Percentiles rank a stretch among this genome's conserved stretches.
phyloP scores from a whole-genome alignment of 2,329 filamentous ascomycete genomes.

The Aschersonia sp. region DNA sequence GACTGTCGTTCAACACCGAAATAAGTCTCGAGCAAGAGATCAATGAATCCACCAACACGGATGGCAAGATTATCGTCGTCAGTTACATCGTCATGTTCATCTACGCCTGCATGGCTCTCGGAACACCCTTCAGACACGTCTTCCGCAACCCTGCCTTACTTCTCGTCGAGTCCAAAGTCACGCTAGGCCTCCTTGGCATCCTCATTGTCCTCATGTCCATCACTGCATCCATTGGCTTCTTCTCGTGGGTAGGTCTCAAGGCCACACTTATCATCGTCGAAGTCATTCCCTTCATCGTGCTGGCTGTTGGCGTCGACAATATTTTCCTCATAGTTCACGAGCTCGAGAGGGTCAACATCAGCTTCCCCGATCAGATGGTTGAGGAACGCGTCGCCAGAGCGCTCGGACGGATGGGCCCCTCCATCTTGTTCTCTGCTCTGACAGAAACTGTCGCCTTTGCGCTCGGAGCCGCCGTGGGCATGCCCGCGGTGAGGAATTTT shows the following conservation, averaged over 20 bases:
- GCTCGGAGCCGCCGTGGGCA: slow-evolving; percentile 83
- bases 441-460: slow-evolving; percentile 92
- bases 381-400: slow-evolving; percentile 76
- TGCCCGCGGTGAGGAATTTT: slow-evolving; percentile 97
- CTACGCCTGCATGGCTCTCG: slow-evolving; percentile 85
- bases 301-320: slow-evolving; percentile 96
- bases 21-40: slow-evolving; percentile 89
- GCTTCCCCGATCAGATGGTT: slow-evolving; percentile 76
- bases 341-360: slow-evolving; percentile 87
- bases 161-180: slow-evolving; percentile 92
- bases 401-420: slow-evolving; percentile 91
- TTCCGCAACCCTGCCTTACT: slow-evolving; percentile 70
- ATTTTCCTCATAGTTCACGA: slow-evolving; percentile 98
- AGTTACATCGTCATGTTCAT: slow-evolving; percentile 99
- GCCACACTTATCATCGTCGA: slow-evolving; percentile 96
- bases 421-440: slow-evolving; percentile 85
- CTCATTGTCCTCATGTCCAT: slow-evolving; percentile 96
- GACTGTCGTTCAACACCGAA: slow-evolving; percentile 89
- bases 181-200: slow-evolving; percentile 87
- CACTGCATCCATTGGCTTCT: slow-evolving; percentile 84
- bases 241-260: slow-evolving; percentile 83
- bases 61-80: slow-evolving; percentile 90
- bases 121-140: slow-evolving; percentile 68
- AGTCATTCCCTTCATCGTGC: slow-evolving; percentile 92
- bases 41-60: slow-evolving; percentile 96